Evolutionary conservation across 2,329 filamentous ascomycete species (phyloP).

Genomic region (Alternaria sp.): DNA sequence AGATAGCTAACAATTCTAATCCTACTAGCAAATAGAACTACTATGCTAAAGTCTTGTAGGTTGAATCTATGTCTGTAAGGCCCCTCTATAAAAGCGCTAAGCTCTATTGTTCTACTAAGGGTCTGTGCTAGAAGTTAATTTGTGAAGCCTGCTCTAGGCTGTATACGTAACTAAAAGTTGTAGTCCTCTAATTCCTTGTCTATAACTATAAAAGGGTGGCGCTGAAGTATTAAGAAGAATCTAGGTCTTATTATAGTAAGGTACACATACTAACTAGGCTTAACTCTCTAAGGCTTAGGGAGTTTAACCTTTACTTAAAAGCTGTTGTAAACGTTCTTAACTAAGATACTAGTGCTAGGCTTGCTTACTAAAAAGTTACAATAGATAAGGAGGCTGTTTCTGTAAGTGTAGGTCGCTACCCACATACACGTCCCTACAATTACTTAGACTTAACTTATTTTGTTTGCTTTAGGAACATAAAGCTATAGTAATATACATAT

Average conservation of each 20-base stretch:
- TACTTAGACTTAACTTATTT: slow-evolving; percentile 4
- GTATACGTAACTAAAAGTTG: slow-evolving; percentile 21
- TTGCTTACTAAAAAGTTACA: slow-evolving; percentile 24
- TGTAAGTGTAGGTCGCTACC: slow-evolving; percentile 15
- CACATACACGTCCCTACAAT: slow-evolving; percentile 18
- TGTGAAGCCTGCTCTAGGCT: slow-evolving; percentile 24
- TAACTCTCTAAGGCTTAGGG: slow-evolving; percentile 23
- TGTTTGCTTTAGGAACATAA: slow-evolving; percentile 13
- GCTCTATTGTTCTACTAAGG: slow-evolving; percentile 5
- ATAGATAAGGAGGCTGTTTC: slow-evolving; percentile 23
- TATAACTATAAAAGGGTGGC: slow-evolving; percentile 26
- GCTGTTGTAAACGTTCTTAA: slow-evolving; percentile 21
- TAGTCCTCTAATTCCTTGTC: slow-evolving; percentile 1
- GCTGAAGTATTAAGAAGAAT: slow-evolving; percentile 24
- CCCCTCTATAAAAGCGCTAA: slow-evolving; percentile 20
- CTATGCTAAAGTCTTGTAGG: slow-evolving; percentile 24
- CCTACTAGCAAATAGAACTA: slow-evolving; percentile 28
- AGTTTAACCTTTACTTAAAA: slow-evolving; percentile 20
- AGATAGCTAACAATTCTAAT: slow-evolving; percentile 27
- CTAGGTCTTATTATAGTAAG: slow-evolving; percentile 19
- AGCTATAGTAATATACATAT: slow-evolving; percentile 24
- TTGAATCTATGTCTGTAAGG: slow-evolving; percentile 23
- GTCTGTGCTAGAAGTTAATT: slow-evolving; percentile 1
- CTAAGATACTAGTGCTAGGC: slow-evolving; percentile 13
- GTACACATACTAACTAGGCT: slow-evolving; percentile 28